Evolutionary conservation across 179 eudicot genomes (phyloP), one percentile per base, ranked within the genome.

Genomic region (Pouteria campechiana): DNA sequence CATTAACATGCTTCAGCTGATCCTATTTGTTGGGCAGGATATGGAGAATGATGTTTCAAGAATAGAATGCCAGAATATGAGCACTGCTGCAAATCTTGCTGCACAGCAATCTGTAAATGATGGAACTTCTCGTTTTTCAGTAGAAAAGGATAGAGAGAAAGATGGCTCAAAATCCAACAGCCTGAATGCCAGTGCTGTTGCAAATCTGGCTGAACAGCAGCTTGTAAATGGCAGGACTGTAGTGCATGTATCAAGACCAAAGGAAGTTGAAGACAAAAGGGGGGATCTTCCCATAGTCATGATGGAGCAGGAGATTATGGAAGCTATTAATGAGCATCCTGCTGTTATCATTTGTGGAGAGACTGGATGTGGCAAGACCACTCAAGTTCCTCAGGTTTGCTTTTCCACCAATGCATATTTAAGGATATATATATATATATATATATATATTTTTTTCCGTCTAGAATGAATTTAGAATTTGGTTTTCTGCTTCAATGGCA

Each of bases 221-320:
- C 63, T 56, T 61, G 20, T 17, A 32, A 42, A 44, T 46, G 34
- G 71, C 32, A 84, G 90, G 33, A 65, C 64, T 39, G 81, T 86
- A 32, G 84, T 92, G 32, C 79, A 63, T 40, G 94, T 90, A 16
- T 65, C 74, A 54, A 77, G 99, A 41, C 94, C 94, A 30, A 59
- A 60, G 58, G 94, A 82, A 54, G 75, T 87, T 38, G 79, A 79
- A 54, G 41, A 47, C 17, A 65, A 55, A 23, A 77, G 99, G 58
- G 69, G 52, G 63, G 88, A 78, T 43, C 92, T 92, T 44, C 99
- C 99, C 3, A 78, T 92, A 37, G 73, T 79, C 46, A 79, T 77
- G 96, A 77, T 77, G 96, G 99, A 92, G 68, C 99, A 87, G 53
- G 99, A 92, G 74, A 73, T 92, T 34, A 87, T 92, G 94, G 96